Percentiles rank a stretch among this genome's conserved stretches.
Conservation (phyloP, 2,329 filamentous ascomycete genomes). For the Verticillium klebahnii region DNA sequence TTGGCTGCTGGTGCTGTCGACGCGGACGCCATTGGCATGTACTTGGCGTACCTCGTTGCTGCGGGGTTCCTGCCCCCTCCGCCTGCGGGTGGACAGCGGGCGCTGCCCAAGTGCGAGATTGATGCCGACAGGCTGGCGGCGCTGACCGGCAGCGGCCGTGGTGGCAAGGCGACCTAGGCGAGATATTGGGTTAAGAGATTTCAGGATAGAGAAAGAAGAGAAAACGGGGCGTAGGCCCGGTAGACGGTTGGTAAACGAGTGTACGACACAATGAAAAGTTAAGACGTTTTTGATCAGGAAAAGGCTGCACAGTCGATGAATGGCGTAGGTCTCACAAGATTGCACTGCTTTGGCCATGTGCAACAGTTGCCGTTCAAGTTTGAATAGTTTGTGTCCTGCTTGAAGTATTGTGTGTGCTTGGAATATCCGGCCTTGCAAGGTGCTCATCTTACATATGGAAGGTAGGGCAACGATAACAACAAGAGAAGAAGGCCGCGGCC, state of each 20-base stretch:
- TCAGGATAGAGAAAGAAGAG: neutral
- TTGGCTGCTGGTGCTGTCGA: slow-evolving; percentile 49
- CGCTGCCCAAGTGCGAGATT: slow-evolving; percentile 41
- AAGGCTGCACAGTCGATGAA: no score
- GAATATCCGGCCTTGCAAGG: no score
- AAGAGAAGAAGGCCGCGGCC: no score
- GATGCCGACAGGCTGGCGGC: slow-evolving; percentile 9
- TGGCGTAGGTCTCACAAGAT: no score
- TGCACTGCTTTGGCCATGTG: no score
- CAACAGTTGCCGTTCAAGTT: no score
- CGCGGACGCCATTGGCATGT: slow-evolving; percentile 50
- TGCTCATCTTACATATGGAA: no score
- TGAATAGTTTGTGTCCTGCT: no score
- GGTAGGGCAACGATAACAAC: no score
- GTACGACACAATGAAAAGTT: neutral
- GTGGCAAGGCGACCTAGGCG: neutral
- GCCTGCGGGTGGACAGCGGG: slow-evolving; percentile 20
- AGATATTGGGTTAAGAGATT: neutral
- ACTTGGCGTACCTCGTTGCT: slow-evolving; percentile 54
- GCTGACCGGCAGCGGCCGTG: slow-evolving; percentile 3
- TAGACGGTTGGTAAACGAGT: neutral
- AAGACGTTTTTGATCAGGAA: no score
- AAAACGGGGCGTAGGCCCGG: neutral
- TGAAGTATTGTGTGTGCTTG: no score
- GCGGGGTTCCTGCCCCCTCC: slow-evolving; percentile 54